A percentile compares a stretch with the other conserved stretches of the same genome.
Evolutionary conservation across 1,284 basidiomycete genomes (phyloP).

Genomic region (Coniferiporia sulphurascens): DNA sequence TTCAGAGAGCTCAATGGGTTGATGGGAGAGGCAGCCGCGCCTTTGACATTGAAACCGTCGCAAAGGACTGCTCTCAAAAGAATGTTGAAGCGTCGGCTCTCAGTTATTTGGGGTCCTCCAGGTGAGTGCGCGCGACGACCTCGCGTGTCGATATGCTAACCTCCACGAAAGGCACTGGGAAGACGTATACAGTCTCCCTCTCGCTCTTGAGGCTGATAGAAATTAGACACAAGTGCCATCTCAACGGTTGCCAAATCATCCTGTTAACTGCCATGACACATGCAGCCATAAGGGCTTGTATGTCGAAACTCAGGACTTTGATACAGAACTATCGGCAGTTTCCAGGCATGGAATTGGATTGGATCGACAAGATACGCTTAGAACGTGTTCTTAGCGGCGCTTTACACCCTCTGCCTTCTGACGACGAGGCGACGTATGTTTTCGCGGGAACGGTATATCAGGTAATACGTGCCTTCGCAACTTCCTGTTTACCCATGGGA

Average conservation of each 20-base stretch:
- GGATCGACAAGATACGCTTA: conserved; percentile 36
- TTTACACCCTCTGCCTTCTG: conserved; percentile 33
- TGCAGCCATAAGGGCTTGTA: conserved; percentile 44
- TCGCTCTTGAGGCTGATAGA: conserved; percentile 42
- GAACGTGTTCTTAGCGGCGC: conserved; percentile 38
- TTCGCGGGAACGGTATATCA: conserved; percentile 47
- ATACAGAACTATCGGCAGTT: conserved; percentile 35
- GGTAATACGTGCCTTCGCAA: conserved; percentile 22
- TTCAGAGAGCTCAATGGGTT: conserved; percentile 35
- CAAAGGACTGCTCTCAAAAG: conserved; percentile 40
- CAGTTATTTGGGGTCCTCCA: conserved; percentile 46
- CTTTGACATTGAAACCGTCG: conserved; percentile 39
- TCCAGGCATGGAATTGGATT: conserved; percentile 31
- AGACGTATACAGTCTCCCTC: conserved; percentile 45
- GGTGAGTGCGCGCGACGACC: conserved; percentile 25
- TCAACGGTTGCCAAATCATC: conserved; percentile 32
- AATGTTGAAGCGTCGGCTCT: conserved; percentile 38
- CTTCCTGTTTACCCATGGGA: no score
- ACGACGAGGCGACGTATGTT: conserved; percentile 27
- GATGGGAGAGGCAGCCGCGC: conserved; percentile 29
- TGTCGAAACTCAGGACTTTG: conserved; percentile 35
- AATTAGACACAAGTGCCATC: conserved; percentile 29
- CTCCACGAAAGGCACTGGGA: conserved; percentile 37
- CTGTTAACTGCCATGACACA: conserved; percentile 48
- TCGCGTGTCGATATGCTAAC: background rate